These are phyloP conservation scores for Cylindrotheca fusiformis DNA, from an alignment of 108 stramenopile species.

Conservation along the genomic window DNA sequence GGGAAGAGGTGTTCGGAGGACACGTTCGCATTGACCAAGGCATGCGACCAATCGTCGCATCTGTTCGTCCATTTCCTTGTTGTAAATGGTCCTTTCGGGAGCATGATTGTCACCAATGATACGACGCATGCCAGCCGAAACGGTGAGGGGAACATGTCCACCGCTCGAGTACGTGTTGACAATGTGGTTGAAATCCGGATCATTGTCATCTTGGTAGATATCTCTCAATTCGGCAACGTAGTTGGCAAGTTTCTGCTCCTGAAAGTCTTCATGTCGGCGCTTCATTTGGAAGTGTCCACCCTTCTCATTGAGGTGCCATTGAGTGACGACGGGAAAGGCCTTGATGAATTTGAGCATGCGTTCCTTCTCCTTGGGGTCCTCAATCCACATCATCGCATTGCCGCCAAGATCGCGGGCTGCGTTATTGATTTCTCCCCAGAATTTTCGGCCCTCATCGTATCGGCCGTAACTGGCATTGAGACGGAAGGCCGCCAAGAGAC, in stretches of 20 bases:
- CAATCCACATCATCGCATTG: constrained; percentile 38
- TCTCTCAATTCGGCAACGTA: constrained; percentile 44
- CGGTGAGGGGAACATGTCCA: constrained; percentile 37
- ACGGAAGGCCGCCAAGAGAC: constrained; percentile 51
- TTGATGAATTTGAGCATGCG: constrained; percentile 42
- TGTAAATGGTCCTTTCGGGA: constrained; percentile 13
- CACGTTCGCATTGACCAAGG: constrained; percentile 40
- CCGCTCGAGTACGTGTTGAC: constrained; percentile 29
- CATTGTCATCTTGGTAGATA: constrained; percentile 23
- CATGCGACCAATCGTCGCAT: constrained; percentile 27
- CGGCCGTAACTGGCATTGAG: constrained; percentile 48
- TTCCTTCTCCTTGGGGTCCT: constrained; percentile 6
- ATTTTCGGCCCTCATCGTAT: constrained; percentile 40
- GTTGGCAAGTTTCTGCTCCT: constrained; percentile 35
- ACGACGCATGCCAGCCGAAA: constrained; percentile 32
- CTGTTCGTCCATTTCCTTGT: constrained; percentile 35
- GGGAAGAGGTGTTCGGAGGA: constrained; percentile 44
- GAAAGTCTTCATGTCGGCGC: constrained; percentile 26
- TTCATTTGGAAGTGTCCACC: constrained; percentile 16
- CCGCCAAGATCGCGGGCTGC: constrained; percentile 40
- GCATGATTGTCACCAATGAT: constrained; percentile 33
- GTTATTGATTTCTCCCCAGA: constrained; percentile 28
- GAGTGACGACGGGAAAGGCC: constrained; percentile 45
- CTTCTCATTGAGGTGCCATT: constrained; percentile 45
- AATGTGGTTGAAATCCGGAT: constrained; percentile 27